These are phyloP conservation scores for Tetrahymena thermophila DNA, from an alignment of 73 alveolate species.

Conservation along the genomic window DNA sequence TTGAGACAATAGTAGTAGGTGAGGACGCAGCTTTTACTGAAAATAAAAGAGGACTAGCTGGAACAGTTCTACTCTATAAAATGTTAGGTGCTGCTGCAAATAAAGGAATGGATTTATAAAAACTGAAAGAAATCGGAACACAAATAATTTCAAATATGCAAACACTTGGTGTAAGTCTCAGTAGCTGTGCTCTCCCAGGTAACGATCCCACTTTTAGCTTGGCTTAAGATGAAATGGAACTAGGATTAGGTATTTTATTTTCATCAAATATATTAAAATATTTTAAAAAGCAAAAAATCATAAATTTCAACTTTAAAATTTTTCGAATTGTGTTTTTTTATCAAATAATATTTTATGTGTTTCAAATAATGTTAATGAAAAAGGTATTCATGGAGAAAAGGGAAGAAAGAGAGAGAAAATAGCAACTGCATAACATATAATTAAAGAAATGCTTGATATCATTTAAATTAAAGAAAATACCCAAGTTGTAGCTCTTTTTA, in stretches of 20 bases:
- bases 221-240: constrained; percentile 49
- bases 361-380: background rate
- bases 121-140: constrained; percentile 40
- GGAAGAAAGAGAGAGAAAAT: constrained; percentile 52
- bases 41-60: constrained; percentile 57
- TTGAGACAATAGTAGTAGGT: constrained; percentile 49
- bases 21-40: constrained; percentile 47
- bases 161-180: constrained; percentile 52
- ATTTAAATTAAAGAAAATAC: constrained; percentile 26
- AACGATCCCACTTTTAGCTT: constrained; percentile 36
- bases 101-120: constrained; percentile 34
- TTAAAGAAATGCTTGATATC: constrained; percentile 39
- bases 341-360: background rate
- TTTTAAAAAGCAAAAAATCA: background rate
- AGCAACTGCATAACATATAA: constrained; percentile 14
- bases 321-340: background rate
- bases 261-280: background rate
- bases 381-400: constrained; percentile 57
- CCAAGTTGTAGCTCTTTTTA: constrained; percentile 44
- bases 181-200: constrained; percentile 47
- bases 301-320: background rate
- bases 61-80: constrained; percentile 58
- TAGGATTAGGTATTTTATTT: constrained; percentile 38
- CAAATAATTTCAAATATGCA: constrained; percentile 38
- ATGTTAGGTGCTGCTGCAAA: constrained; percentile 44